Evolutionary conservation across 306 rosid species (phyloP), one percentile per base, ranked within the genome.

Genomic region (Trifolium fragiferum): DNA sequence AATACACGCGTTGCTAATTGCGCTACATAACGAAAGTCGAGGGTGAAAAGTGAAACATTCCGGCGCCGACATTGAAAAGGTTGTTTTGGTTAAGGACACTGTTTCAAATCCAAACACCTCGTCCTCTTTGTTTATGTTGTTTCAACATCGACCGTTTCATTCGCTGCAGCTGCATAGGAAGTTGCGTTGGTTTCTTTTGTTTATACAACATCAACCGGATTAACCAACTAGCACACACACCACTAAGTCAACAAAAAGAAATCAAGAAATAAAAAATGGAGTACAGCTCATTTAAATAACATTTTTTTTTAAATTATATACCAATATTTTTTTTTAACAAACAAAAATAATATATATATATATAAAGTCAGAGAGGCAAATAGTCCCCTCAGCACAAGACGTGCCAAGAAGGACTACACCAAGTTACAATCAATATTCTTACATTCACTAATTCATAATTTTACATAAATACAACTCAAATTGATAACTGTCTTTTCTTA

Each of bases 31-130:
- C 77, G 47, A 40, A 60, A 30, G 38, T 33, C 61, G 25, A 32
- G 43, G 74, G 75, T 18, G 61, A 59, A 72, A 72, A 72, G 82
- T 73, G 76, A 80, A 80, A 80, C 81, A 81, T 81, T 74, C 76
- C 83, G 88, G 88, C 88, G 88, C 81, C 81, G 79, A 84, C 81
- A 70, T 67, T 50, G 83, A 78, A 75, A 47, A 67, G 70, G 44
- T 57, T 32, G 72, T 68, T 44, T 47, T 15, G 50, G 50, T 38
- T 40, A 9, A 74, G 63, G 8, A 40, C 14, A 66, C 72, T 40
- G 71, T 75, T 73, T 43, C 66, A 66, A 71, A 71, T 69, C 55
- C 55, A 40, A 37, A 15, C 68, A 7, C 66, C 23, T 23, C 23
- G 19, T 46, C 38, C 41, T 19, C 72, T 66, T 58, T 41, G 33